phyloP scores from a whole-genome alignment of 768 basidiomycete genomes.

The Russula foetens region DNA sequence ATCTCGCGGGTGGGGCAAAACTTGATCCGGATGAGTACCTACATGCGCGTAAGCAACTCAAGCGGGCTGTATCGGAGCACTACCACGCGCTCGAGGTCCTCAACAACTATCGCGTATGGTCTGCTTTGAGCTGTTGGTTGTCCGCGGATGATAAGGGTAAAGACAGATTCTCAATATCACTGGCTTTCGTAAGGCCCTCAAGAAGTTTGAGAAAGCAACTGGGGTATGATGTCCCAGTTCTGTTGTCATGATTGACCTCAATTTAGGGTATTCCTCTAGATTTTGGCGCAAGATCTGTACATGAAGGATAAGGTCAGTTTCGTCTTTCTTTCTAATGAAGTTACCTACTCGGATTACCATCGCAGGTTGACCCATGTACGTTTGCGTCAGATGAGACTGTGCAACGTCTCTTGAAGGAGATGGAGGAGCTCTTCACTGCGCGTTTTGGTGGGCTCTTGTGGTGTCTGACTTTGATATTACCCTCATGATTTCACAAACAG shows the following conservation, averaged over 20 bases:
- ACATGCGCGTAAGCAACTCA: conserved; percentile 76
- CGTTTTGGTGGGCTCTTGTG: conserved; percentile 55
- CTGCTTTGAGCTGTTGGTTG: conserved; percentile 8
- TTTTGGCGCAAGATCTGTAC: conserved; percentile 66
- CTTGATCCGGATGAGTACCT: conserved; percentile 71
- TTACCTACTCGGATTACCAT: background rate
- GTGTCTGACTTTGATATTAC: background rate
- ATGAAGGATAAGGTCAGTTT: conserved; percentile 64
- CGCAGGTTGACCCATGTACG: conserved; percentile 55
- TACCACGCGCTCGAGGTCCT: conserved; percentile 79
- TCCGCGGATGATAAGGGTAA: conserved; percentile 1
- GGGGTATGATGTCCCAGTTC: conserved; percentile 34
- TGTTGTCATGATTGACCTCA: background rate
- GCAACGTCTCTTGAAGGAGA: conserved; percentile 58
- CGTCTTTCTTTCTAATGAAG: background rate
- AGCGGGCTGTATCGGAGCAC: conserved; percentile 75
- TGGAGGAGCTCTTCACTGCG: conserved; percentile 68
- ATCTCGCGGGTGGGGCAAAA: background rate
- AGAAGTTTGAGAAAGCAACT: conserved; percentile 79
- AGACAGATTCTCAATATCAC: conserved; percentile 77
- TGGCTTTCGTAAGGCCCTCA: conserved; percentile 81
- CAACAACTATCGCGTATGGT: conserved; percentile 74
- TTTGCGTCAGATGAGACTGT: conserved; percentile 60
- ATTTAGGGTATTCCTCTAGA: conserved; percentile 31
- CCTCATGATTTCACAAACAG: conserved; percentile 25